Conservation (phyloP, 2,329 filamentous ascomycete genomes). For the Ophiostoma quercus region DNA sequence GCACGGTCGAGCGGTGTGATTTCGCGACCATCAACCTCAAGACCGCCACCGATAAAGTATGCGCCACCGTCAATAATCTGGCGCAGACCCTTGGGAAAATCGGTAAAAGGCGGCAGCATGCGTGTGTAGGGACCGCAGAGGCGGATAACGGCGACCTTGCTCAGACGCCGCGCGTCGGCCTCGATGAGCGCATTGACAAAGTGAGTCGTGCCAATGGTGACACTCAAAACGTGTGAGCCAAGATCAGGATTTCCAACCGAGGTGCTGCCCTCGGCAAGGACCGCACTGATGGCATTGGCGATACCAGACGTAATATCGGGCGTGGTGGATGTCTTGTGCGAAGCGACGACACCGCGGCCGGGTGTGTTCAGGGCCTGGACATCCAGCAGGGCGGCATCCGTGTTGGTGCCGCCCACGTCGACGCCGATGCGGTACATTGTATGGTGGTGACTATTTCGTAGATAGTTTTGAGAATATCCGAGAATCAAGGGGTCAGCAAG, state of each 20-base stretch:
- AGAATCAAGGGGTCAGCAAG: background rate
- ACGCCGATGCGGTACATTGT: slow-evolving; percentile 22
- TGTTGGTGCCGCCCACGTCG: slow-evolving; percentile 10
- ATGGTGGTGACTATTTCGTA: too few species aligned
- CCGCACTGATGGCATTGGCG: slow-evolving; percentile 24
- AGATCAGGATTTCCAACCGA: slow-evolving; percentile 1
- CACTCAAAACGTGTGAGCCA: slow-evolving; percentile 21
- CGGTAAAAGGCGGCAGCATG: slow-evolving; percentile 8
- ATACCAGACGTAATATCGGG: slow-evolving; percentile 27
- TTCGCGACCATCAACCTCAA: slow-evolving; percentile 47
- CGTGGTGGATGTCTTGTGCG: slow-evolving; percentile 34
- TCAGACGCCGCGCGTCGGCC: slow-evolving; percentile 29
- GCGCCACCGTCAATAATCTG: slow-evolving; percentile 43
- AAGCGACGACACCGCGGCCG: slow-evolving; percentile 29
- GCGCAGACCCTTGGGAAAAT: slow-evolving; percentile 28
- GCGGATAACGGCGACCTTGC: slow-evolving; percentile 32
- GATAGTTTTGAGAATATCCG: background rate
- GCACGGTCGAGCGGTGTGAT: slow-evolving; percentile 42
- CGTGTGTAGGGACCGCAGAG: slow-evolving; percentile 29
- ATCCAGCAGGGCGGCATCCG: slow-evolving; percentile 30
- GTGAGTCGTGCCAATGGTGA: slow-evolving; percentile 28
- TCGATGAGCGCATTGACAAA: slow-evolving; percentile 16
- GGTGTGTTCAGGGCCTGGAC: slow-evolving; percentile 20
- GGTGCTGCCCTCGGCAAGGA: slow-evolving; percentile 18
- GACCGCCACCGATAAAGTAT: slow-evolving; percentile 46